phyloP scores from a whole-genome alignment of 2,329 filamentous ascomycete species.

The Pseudomassariella vexata region DNA sequence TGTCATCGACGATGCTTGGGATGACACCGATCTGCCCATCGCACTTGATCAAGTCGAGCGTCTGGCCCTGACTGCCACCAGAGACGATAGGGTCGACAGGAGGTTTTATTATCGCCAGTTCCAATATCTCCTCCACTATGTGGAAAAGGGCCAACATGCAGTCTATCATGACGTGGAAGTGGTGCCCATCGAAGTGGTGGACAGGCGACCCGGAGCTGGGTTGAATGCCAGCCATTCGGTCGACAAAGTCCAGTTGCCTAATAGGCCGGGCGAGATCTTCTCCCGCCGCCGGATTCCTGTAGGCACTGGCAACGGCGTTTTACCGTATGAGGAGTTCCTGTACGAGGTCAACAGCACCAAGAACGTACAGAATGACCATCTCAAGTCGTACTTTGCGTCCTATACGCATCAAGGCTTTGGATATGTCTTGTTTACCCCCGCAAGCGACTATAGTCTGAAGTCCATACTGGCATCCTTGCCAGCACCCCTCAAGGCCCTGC shows the following conservation, averaged over 20 bases:
- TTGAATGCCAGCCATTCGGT: slow-evolving; percentile 32
- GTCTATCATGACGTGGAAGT: slow-evolving; percentile 63
- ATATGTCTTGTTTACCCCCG: slow-evolving; percentile 62
- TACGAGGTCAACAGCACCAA: slow-evolving; percentile 54
- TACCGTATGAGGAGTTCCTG: slow-evolving; percentile 50
- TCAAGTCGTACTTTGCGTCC: slow-evolving; percentile 66
- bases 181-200: slow-evolving; percentile 62
- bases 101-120: slow-evolving; percentile 69
- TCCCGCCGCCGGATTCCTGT: slow-evolving; percentile 53
- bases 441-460: slow-evolving; percentile 60
- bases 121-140: slow-evolving; percentile 59
- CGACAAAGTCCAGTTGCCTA: slow-evolving; percentile 59
- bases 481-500: slow-evolving; percentile 53
- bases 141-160: slow-evolving; percentile 55
- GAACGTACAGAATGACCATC: slow-evolving; percentile 58
- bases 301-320: slow-evolving; percentile 35
- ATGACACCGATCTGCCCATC: slow-evolving; percentile 69
- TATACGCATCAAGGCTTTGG: slow-evolving; percentile 60
- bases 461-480: slow-evolving; percentile 61
- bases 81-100: slow-evolving; percentile 58
- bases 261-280: slow-evolving; percentile 50
- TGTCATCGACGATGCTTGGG: slow-evolving; percentile 70
- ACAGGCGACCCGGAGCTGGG: slow-evolving; percentile 40
- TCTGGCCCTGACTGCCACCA: slow-evolving; percentile 52
- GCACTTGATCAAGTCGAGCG: slow-evolving; percentile 59